Evolutionary conservation across 129 eudicot genomes (phyloP), one percentile per base, ranked within the genome.

Genomic region (Escallonia rubra): DNA sequence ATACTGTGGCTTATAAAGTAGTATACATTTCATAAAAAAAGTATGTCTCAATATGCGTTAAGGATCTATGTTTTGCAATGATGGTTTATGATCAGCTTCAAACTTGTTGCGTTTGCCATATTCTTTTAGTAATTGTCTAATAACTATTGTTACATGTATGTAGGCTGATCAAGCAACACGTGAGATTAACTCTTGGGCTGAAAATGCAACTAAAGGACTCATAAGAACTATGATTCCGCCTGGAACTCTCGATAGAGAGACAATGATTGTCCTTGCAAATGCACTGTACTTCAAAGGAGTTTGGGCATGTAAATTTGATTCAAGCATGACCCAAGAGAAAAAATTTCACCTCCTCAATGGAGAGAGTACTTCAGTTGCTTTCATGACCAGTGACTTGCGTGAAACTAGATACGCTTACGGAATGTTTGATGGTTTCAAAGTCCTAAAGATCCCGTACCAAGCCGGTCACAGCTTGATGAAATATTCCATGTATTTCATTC

Each of bases 241-340:
- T 43, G 14, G 10, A 59, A 15, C 67, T 10, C 10, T 47, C 4
- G 0, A 10, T 4, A 2, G 8, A 0, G 2, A 11, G 39, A 73
- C 67, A 12, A 8, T 11, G n/a, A 47, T 65, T 60, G 48, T 58
- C 52, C 54, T 73, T 41, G 54, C 59, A 52, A 64, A 67, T 61
- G 79, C 73, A 8, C 6, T 74, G 39, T 74, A 72, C 46, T 68
- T 79, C 55, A 63, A 79, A 50, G 85, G 84, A 71, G 3, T 3
- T 10, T 12, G 40, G 7, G 58, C 7, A 53, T n/a, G 2, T 56
- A 57, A 45, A 34, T 75, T 80, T 58, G 63, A 75, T 43, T 42
- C 45, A 9, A 55, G 45, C 2, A 10, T 1, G 10, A 80, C 84
- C 14, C 8, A 40, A 56, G 58, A 71, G 13, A 8, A 7, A 10